Evolutionary conservation across 2,329 filamentous ascomycete genomes (phyloP).

Genomic region (Beauveria asiatica): DNA sequence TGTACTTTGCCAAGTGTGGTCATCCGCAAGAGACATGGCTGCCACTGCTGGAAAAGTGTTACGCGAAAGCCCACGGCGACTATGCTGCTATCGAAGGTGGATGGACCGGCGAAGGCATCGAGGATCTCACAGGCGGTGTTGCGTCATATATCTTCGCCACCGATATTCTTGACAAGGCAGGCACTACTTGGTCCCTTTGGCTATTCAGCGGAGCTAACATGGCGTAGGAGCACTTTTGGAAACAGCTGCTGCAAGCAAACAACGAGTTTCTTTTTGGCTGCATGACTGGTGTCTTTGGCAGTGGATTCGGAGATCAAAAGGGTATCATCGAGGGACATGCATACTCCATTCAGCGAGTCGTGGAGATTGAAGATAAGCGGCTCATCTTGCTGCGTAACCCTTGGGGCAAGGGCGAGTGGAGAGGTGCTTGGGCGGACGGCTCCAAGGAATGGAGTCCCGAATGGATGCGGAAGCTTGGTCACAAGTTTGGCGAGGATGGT

Average conservation of each 20-base stretch:
- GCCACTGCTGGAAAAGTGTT: conserved; percentile 70
- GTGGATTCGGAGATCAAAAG: conserved; percentile 39
- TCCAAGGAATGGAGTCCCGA: conserved; percentile 78
- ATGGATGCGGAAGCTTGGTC: conserved; percentile 63
- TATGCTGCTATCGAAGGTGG: conserved; percentile 68
- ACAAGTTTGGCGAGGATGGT: conserved; percentile 71
- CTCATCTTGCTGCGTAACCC: conserved; percentile 64
- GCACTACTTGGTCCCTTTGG: background rate
- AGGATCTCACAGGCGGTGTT: conserved; percentile 56
- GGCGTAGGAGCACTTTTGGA: conserved; percentile 54
- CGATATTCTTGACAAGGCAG: conserved; percentile 64
- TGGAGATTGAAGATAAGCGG: conserved; percentile 48
- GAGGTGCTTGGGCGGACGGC: conserved; percentile 70
- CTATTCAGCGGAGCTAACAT: background rate
- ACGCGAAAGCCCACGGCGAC: conserved; percentile 74
- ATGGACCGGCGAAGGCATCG: conserved; percentile 51
- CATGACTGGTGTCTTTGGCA: conserved; percentile 38
- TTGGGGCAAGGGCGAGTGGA: conserved; percentile 77
- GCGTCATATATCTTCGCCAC: conserved; percentile 57
- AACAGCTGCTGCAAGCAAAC: conserved; percentile 68
- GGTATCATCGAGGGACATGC: conserved; percentile 52
- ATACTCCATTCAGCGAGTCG: conserved; percentile 53
- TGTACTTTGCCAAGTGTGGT: conserved; percentile 70
- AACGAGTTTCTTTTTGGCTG: conserved; percentile 65
- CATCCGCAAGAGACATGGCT: conserved; percentile 74